These are phyloP conservation scores for Ogataea pini DNA, from an alignment of 805 yeast species.

Conservation along the genomic window DNA sequence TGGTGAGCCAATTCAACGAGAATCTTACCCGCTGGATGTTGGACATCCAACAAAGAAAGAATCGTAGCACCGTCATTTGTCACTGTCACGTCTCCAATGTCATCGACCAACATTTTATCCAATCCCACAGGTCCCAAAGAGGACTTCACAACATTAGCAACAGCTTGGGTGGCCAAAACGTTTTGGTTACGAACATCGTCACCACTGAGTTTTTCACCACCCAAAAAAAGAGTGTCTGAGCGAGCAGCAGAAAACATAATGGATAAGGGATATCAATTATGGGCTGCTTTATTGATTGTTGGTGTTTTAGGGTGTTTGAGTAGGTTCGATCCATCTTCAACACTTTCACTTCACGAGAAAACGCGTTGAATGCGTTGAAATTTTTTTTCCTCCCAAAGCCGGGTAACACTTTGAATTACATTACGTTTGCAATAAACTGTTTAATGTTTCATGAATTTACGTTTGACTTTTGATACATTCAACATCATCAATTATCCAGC, in stretches of 20 bases:
- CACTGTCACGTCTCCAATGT: slow-evolving; percentile 97
- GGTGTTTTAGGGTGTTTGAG: not conserved
- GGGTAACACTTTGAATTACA: no score
- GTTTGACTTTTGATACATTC: no score
- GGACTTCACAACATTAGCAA: slow-evolving; percentile 82
- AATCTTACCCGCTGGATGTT: slow-evolving; percentile 98
- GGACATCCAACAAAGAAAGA: slow-evolving; percentile 85
- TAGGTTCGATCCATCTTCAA: not conserved
- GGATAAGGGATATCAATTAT: not conserved
- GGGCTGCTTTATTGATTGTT: no score
- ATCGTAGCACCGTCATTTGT: slow-evolving; percentile 99
- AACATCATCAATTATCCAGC: no score
- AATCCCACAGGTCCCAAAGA: slow-evolving; percentile 98
- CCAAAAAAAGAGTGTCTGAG: slow-evolving; percentile 90
- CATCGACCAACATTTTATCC: slow-evolving; percentile 98
- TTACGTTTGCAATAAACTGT: no score
- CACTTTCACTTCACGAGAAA: not conserved
- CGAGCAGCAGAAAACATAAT: slow-evolving; percentile 71
- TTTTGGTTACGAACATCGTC: slow-evolving; percentile 96
- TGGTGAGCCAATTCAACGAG: slow-evolving; percentile 97
- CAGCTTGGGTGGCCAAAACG: slow-evolving; percentile 88
- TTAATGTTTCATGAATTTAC: no score
- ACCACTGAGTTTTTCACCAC: slow-evolving; percentile 95
- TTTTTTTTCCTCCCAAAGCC: not conserved
- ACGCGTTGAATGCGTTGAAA: slow-evolving; percentile 7